Evolutionary conservation across 1,139 yeast genomes (phyloP).

Genomic region (Debaryomyces coudertii): DNA sequence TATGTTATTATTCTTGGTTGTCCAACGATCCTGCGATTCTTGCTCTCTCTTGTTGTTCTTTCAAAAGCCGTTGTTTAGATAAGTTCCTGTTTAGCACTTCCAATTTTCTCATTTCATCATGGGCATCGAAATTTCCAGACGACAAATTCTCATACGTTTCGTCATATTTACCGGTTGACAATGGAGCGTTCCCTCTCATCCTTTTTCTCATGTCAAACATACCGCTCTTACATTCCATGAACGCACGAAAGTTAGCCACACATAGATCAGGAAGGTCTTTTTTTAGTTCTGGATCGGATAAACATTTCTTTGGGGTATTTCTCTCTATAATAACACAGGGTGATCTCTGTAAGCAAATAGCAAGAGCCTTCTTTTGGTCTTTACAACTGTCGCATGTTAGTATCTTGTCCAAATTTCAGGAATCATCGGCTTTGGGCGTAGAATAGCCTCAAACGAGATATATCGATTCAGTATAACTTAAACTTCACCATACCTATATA

Average conservation of each 20-base stretch:
- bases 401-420: conserved; percentile 3
- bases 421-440: not conserved
- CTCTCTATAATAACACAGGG: conserved; percentile 94
- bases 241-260: conserved; percentile 79
- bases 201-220: conserved; percentile 88
- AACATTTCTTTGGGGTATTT: conserved; percentile 86
- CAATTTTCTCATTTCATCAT: conserved; percentile 74
- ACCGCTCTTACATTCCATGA: conserved; percentile 85
- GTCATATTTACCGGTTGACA: conserved; percentile 90
- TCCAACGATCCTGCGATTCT: conserved; percentile 14
- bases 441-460: not conserved
- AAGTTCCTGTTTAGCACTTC: conserved; percentile 56
- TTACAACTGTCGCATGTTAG: conserved; percentile 63
- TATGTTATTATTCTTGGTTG: not conserved
- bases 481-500: not conserved
- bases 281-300: conserved; percentile 76
- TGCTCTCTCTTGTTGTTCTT: conserved; percentile 22
- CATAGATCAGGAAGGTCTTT: conserved; percentile 86
- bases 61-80: conserved; percentile 32
- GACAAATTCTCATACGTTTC: conserved; percentile 81
- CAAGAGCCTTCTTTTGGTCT: conserved; percentile 90
- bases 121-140: conserved; percentile 77
- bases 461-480: not conserved
- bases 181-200: conserved; percentile 90
- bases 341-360: conserved; percentile 91